These are phyloP conservation scores for Cadophora malorum DNA, from an alignment of 2,329 filamentous ascomycete species.

Conservation along the genomic window DNA sequence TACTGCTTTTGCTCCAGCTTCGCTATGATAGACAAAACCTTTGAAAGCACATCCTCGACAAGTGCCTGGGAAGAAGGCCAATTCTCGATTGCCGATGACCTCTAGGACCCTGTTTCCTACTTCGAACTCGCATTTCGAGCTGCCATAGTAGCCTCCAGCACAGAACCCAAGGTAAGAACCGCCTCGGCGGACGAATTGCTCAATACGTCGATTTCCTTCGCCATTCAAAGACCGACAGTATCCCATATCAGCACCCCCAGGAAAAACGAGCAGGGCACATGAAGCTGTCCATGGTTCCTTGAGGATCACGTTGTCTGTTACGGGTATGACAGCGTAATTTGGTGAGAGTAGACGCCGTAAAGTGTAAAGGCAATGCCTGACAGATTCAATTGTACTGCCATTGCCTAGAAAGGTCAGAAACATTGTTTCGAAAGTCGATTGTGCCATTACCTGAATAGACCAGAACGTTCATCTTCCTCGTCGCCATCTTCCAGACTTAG, in stretches of 20 bases:
- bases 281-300: conserved; percentile 91
- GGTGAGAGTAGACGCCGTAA: conserved; percentile 85
- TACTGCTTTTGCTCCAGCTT: conserved; percentile 79
- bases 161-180: conserved; percentile 91
- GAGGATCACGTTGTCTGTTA: conserved; percentile 78
- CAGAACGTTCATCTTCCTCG: conserved; percentile 81
- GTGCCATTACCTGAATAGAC: conserved; percentile 79
- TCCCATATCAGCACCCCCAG: conserved; percentile 90
- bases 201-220: conserved; percentile 82
- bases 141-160: conserved; percentile 92
- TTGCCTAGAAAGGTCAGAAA: conserved; percentile 60
- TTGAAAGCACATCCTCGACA: conserved; percentile 87
- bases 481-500: conserved; percentile 58
- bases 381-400: conserved; percentile 86
- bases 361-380: conserved; percentile 86
- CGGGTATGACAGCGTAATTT: conserved; percentile 90
- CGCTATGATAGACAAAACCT: conserved; percentile 90
- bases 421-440: not conserved
- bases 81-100: conserved; percentile 83
- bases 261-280: conserved; percentile 89
- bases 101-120: conserved; percentile 81
- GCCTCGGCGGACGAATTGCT: conserved; percentile 83
- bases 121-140: conserved; percentile 85
- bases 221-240: conserved; percentile 92
- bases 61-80: conserved; percentile 85